Evolutionary conservation across 495 filamentous ascomycete species (phyloP).

Genomic region (Bathelium albidoporum): DNA sequence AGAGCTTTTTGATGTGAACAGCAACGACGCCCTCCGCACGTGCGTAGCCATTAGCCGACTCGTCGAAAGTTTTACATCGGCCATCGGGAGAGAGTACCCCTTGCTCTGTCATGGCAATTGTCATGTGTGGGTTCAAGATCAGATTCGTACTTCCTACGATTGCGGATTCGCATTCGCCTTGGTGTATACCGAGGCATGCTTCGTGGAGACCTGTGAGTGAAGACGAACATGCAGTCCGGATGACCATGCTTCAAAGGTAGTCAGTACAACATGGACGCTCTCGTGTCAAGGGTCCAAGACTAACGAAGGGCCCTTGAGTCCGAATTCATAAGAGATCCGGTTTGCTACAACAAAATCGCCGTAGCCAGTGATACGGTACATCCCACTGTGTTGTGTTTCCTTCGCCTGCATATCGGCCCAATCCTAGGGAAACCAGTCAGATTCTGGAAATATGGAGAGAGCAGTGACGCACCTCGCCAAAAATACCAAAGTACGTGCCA

Average conservation of each 20-base stretch:
- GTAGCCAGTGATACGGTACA: conserved; percentile 5
- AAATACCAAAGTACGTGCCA: conserved; percentile 7
- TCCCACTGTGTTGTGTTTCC: conserved; percentile 6
- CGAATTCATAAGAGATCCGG: conserved; percentile 15
- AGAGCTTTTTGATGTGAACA: conserved; percentile 32
- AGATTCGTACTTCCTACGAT: not conserved
- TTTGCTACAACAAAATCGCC: conserved; percentile 11
- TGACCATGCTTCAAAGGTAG: not conserved
- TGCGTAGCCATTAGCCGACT: conserved; percentile 26
- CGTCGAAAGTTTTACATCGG: conserved; percentile 8
- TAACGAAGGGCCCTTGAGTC: conserved; percentile 7
- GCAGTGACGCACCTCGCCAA: not conserved
- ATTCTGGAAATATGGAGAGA: not conserved
- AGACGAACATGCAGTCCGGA: conserved; percentile 41
- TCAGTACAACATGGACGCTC: not conserved
- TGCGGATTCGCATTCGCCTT: conserved; percentile 4
- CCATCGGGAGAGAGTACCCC: conserved; percentile 6
- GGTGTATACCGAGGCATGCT: not conserved
- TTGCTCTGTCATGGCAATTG: not conserved
- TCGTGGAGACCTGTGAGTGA: conserved; percentile 8
- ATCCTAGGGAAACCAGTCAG: not conserved
- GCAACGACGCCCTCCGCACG: conserved; percentile 32
- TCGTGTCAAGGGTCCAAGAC: not conserved
- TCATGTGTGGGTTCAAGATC: not conserved
- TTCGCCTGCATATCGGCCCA: conserved; percentile 4